These are phyloP conservation scores for Cryptococcus sp. DNA, from an alignment of 1,284 basidiomycete species.

Conservation along the genomic window DNA sequence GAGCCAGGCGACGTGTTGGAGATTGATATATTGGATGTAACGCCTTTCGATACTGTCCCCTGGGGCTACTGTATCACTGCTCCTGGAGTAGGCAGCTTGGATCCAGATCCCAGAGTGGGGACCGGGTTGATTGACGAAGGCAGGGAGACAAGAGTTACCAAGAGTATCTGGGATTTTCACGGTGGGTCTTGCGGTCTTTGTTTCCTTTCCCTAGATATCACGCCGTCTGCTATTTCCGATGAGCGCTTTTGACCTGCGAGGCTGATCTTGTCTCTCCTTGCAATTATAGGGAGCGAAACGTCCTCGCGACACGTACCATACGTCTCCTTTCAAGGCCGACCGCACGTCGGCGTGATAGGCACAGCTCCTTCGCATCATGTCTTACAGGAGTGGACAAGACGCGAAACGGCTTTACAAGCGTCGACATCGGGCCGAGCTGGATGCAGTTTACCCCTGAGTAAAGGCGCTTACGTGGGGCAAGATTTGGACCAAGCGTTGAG, in stretches of 20 bases:
- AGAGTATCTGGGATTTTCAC: conserved; percentile 78
- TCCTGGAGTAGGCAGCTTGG: conserved; percentile 13
- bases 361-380: conserved; percentile 73
- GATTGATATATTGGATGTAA: conserved; percentile 74
- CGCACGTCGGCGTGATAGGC: conserved; percentile 73
- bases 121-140: too few relatives aligned
- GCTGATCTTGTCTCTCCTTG: too few relatives aligned
- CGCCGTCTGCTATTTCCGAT: too few relatives aligned
- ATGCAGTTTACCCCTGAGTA: conserved; percentile 64
- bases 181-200: conserved; percentile 45
- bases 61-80: conserved; percentile 71
- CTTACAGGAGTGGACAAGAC: conserved; percentile 70
- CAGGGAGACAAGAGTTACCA: conserved; percentile 61
- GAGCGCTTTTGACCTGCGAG: too few relatives aligned
- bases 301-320: conserved; percentile 73
- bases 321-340: conserved; percentile 73
- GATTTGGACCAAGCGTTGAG: conserved; percentile 58
- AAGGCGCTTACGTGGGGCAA: conserved; percentile 67
- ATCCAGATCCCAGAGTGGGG: conserved; percentile 2
- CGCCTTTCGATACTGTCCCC: conserved; percentile 71
- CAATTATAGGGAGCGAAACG: conserved; percentile 61
- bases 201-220: background rate
- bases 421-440: conserved; percentile 61
- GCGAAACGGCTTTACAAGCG: conserved; percentile 68
- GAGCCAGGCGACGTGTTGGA: conserved; percentile 77